Evolutionary conservation across 2,329 filamentous ascomycete genomes (phyloP).

Genomic region (Phialophora chinensis): DNA sequence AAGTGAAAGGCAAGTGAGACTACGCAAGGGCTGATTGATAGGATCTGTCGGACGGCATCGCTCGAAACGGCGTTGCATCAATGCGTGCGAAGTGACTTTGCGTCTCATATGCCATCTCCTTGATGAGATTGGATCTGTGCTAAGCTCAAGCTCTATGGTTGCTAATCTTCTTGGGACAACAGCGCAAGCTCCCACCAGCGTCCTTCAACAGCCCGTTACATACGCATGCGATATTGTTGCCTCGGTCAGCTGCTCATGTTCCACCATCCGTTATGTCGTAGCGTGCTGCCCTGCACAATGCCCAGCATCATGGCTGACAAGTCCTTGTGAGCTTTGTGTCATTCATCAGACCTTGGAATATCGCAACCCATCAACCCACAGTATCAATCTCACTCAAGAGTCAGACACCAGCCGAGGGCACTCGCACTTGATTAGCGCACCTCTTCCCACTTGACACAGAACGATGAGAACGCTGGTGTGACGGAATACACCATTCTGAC

Average conservation of each 20-base stretch:
- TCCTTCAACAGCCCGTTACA: neutral
- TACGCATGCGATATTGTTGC: no score
- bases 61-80: neutral
- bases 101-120: neutral
- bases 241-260: neutral
- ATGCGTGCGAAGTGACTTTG: neutral
- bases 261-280: neutral
- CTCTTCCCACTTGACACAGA: conserved; percentile 1
- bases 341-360: neutral
- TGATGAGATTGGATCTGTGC: neutral
- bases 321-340: neutral
- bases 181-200: neutral
- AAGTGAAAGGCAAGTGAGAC: no score
- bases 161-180: neutral
- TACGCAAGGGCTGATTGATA: no score
- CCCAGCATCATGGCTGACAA: neutral
- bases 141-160: neutral
- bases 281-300: neutral
- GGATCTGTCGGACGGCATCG: neutral
- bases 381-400: neutral
- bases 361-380: neutral
- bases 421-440: neutral
- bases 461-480: neutral
- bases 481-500: conserved; percentile 3
- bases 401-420: neutral